Conservation (phyloP, 495 filamentous ascomycete species). For the Hypoxylon intermedium region DNA sequence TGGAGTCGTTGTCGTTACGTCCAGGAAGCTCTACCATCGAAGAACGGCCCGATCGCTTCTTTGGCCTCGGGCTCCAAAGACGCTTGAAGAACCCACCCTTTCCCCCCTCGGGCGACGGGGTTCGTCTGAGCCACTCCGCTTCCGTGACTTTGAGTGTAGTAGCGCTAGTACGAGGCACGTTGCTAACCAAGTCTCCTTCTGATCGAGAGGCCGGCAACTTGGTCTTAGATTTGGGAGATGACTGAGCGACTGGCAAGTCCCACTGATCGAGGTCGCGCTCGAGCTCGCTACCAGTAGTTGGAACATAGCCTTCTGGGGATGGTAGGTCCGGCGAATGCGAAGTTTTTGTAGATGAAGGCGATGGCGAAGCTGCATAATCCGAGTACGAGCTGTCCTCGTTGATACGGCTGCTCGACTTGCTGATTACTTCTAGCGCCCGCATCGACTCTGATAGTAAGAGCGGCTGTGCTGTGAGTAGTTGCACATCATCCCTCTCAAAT, state of each 20-base stretch:
- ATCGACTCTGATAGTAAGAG: constrained; percentile 35
- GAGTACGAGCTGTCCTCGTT: constrained; percentile 42
- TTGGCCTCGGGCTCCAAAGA: constrained; percentile 33
- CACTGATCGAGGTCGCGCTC: constrained; percentile 43
- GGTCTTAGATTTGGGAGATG: constrained; percentile 27
- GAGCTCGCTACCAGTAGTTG: constrained; percentile 47
- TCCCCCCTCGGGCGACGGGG: constrained; percentile 42
- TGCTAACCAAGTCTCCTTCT: neutral
- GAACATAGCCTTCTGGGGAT: constrained; percentile 43
- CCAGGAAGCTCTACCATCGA: constrained; percentile 29
- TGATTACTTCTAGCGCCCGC: constrained; percentile 34
- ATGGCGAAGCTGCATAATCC: constrained; percentile 46
- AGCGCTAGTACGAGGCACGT: constrained; percentile 12
- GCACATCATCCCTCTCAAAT: constrained; percentile 47
- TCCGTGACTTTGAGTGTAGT: constrained; percentile 41
- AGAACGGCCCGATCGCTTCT: constrained; percentile 9
- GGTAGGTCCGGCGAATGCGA: constrained; percentile 31
- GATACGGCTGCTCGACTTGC: constrained; percentile 9
- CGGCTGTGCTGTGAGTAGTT: constrained; percentile 43
- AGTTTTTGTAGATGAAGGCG: constrained; percentile 37
- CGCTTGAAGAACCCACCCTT: constrained; percentile 7
- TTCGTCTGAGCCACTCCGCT: constrained; percentile 50
- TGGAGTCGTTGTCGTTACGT: neutral
- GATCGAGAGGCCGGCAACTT: constrained; percentile 11
- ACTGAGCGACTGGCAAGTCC: constrained; percentile 29